phyloP scores from a whole-genome alignment of 495 filamentous ascomycete genomes.

The Hyphodiscus hymeniophilus region DNA sequence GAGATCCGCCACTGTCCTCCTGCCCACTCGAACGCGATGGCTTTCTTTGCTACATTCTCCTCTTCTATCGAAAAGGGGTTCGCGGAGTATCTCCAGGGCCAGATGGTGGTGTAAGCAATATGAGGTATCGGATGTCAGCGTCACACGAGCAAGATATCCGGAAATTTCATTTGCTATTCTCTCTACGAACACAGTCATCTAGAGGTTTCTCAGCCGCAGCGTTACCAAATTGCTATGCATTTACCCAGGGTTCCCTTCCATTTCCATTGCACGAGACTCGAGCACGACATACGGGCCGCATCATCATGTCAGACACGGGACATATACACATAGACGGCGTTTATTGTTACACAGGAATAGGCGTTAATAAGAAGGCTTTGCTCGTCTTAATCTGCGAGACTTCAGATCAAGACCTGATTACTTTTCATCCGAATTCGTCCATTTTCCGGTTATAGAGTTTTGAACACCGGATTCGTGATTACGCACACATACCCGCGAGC shows the following conservation, averaged over 20 bases:
- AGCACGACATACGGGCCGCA: too few species aligned
- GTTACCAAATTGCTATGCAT: neutral
- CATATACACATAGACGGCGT: too few species aligned
- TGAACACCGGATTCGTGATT: too few species aligned
- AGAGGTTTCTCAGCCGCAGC: neutral
- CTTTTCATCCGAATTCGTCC: too few species aligned
- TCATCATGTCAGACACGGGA: too few species aligned
- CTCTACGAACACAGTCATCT: neutral
- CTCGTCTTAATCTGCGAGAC: too few species aligned
- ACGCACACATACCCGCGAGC: too few species aligned
- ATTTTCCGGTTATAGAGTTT: too few species aligned
- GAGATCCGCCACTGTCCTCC: slow-evolving; percentile 17
- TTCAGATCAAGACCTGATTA: too few species aligned
- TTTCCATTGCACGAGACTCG: too few species aligned
- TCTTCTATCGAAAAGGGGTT: slow-evolving; percentile 41
- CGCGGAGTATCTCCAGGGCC: slow-evolving; percentile 33
- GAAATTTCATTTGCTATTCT: neutral
- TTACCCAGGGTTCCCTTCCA: neutral
- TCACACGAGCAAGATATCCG: neutral
- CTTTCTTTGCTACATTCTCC: slow-evolving; percentile 43
- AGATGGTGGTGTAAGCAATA: slow-evolving; percentile 16
- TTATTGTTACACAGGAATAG: too few species aligned
- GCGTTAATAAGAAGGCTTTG: too few species aligned
- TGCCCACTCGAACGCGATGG: slow-evolving; percentile 15
- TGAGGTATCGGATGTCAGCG: neutral